phyloP scores from a whole-genome alignment of 2,329 filamentous ascomycete species.

The Xylariaceae sp. region DNA sequence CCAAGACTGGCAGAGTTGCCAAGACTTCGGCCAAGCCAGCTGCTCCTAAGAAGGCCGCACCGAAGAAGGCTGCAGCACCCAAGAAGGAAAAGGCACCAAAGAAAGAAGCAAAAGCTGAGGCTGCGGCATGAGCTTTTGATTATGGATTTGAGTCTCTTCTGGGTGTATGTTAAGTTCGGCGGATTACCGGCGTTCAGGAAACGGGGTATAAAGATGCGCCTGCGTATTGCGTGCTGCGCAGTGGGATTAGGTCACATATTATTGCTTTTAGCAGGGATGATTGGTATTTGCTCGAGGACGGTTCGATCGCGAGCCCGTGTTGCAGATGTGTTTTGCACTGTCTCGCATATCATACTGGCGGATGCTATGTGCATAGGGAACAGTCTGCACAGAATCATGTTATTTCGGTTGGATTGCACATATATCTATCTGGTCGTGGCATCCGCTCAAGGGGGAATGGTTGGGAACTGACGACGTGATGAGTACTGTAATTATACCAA shows the following conservation, averaged over 20 bases:
- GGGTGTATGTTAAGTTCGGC: slow-evolving; percentile 35
- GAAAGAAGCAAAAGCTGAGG: slow-evolving; percentile 41
- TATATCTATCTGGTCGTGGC: slow-evolving; percentile 26
- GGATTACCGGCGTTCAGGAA: slow-evolving; percentile 39
- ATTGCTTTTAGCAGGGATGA: slow-evolving; percentile 32
- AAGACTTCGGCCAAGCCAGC: slow-evolving; percentile 63
- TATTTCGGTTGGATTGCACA: slow-evolving; percentile 32
- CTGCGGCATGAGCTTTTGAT: slow-evolving; percentile 30
- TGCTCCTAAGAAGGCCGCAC: slow-evolving; percentile 47
- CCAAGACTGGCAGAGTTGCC: slow-evolving; percentile 82
- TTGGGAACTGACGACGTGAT: slow-evolving; percentile 37
- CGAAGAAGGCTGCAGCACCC: slow-evolving; percentile 42
- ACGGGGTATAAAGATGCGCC: slow-evolving; percentile 36
- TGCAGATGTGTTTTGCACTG: slow-evolving; percentile 8
- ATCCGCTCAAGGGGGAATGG: slow-evolving; percentile 19
- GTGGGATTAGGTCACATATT: slow-evolving; percentile 35
- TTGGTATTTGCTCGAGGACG: slow-evolving; percentile 13
- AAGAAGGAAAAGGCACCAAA: slow-evolving; percentile 49
- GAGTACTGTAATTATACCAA: slow-evolving; percentile 44
- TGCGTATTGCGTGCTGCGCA: slow-evolving; percentile 31
- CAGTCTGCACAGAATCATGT: slow-evolving; percentile 18
- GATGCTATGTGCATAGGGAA: slow-evolving; percentile 17
- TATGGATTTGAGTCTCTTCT: slow-evolving; percentile 39
- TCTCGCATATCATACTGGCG: slow-evolving; percentile 14
- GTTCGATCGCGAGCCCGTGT: slow-evolving; percentile 10